phyloP scores from a whole-genome alignment of 345 rosid species.

The Mercurialis annua region DNA sequence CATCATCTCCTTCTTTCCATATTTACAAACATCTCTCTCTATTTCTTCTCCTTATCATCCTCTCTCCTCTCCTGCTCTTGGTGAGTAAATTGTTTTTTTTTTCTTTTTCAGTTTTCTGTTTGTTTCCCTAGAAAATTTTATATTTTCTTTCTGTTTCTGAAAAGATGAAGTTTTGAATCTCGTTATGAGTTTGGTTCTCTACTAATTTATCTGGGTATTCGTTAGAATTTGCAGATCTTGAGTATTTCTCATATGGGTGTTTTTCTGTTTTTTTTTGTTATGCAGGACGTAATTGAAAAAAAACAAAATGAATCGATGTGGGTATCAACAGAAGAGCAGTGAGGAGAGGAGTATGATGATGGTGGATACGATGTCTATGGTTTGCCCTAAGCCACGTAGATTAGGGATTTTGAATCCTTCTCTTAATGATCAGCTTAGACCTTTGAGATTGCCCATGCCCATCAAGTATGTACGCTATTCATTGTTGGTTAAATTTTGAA shows the following conservation, averaged over 20 bases:
- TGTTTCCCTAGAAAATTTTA: neutral
- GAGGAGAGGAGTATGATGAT: conserved; percentile 33
- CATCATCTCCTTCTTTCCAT: conserved; percentile 5
- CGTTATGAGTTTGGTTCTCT: neutral
- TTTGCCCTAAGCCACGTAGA: conserved; percentile 65
- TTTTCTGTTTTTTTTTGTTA: neutral
- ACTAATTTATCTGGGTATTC: neutral
- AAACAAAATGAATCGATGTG: conserved; percentile 23
- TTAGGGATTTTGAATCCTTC: conserved; percentile 37
- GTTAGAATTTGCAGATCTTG: neutral
- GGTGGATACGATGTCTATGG: conserved; percentile 43
- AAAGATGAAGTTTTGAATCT: neutral
- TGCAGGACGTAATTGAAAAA: conserved; percentile 12
- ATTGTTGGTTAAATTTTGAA: neutral
- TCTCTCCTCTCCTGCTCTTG: conserved; percentile 21
- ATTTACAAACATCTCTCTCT: conserved; percentile 2
- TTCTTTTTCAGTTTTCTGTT: neutral
- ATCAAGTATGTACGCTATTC: too few species aligned
- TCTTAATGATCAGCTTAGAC: conserved; percentile 23
- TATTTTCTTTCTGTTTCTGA: neutral
- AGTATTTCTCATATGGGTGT: neutral
- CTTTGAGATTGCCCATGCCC: conserved; percentile 24
- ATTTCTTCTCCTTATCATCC: conserved; percentile 21
- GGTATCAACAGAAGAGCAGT: conserved; percentile 29
- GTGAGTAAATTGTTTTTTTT: neutral